Percentiles rank a stretch among this genome's conserved stretches.
These are phyloP conservation scores for Cyphellophora attinorum DNA, from an alignment of 2,329 filamentous ascomycete species.

Conservation along the genomic window DNA sequence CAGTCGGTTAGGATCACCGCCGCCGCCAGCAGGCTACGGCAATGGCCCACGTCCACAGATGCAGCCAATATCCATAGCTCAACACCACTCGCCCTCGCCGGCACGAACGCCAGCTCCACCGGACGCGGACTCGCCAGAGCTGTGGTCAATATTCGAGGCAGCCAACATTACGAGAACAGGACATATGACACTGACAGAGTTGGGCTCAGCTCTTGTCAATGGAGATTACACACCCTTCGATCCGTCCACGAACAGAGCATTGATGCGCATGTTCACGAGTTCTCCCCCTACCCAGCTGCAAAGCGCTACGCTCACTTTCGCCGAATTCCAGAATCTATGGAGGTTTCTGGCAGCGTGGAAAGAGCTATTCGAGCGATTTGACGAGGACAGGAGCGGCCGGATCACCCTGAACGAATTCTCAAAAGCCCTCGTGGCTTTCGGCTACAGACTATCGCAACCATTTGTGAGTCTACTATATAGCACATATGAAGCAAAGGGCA, in stretches of 20 bases:
- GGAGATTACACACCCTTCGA: slow-evolving; percentile 95
- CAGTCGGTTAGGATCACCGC: slow-evolving; percentile 20
- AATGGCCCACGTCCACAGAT: slow-evolving; percentile 33
- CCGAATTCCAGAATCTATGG: slow-evolving; percentile 95
- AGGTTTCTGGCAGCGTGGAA: slow-evolving; percentile 92
- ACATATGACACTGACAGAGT: slow-evolving; percentile 74
- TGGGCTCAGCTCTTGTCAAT: slow-evolving; percentile 85
- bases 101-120: slow-evolving; percentile 24
- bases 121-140: slow-evolving; percentile 45
- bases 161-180: slow-evolving; percentile 74
- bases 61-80: slow-evolving; percentile 4
- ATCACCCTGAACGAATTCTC: slow-evolving; percentile 81
- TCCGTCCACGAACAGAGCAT: slow-evolving; percentile 88
- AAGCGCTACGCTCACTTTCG: slow-evolving; percentile 77
- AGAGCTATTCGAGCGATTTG: slow-evolving; percentile 88
- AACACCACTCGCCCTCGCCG: slow-evolving; percentile 23
- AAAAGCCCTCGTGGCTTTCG: slow-evolving; percentile 84
- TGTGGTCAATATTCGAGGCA: slow-evolving; percentile 78
- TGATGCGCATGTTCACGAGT: slow-evolving; percentile 86
- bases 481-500: slow-evolving; percentile 61
- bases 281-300: slow-evolving; percentile 14
- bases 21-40: slow-evolving; percentile 38
- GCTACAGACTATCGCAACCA: slow-evolving; percentile 74
- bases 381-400: slow-evolving; percentile 74
- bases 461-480: slow-evolving; percentile 81